These are phyloP conservation scores for Saturnispora sanitii DNA, from an alignment of 805 yeast genomes.

Conservation along the genomic window DNA sequence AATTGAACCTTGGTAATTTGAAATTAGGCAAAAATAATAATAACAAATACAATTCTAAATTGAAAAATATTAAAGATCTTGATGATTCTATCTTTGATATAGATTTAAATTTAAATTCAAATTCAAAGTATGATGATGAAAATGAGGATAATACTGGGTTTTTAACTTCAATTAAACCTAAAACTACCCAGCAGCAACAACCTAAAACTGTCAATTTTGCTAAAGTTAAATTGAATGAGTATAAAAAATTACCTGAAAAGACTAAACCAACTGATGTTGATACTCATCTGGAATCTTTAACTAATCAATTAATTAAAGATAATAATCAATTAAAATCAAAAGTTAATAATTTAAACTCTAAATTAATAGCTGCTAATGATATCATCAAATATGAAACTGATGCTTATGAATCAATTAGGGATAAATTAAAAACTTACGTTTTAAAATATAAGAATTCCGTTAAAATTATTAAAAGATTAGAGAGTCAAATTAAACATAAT, in stretches of 20 bases:
- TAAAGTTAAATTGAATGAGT: slow-evolving; percentile 3
- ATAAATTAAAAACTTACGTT: slow-evolving; percentile 14
- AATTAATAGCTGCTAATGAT: slow-evolving; percentile 19
- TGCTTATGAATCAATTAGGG: slow-evolving; percentile 9
- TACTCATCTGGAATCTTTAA: slow-evolving; percentile 10
- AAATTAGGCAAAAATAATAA: slow-evolving; percentile 7
- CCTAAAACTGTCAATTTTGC: slow-evolving; percentile 4
- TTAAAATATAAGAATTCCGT: slow-evolving; percentile 7
- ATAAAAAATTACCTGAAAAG: slow-evolving; percentile 4
- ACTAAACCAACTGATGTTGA: slow-evolving; percentile 10
- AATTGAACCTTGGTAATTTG: slow-evolving; percentile 18
- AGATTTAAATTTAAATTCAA: slow-evolving; percentile 1
- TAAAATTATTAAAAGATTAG: not conserved
- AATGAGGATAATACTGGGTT: not conserved
- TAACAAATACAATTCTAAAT: slow-evolving; percentile 1
- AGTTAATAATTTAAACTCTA: slow-evolving; percentile 1
- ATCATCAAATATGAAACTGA: slow-evolving; percentile 17
- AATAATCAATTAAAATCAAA: slow-evolving; percentile 4
- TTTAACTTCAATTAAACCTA: no score
- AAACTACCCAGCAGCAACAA: no score
- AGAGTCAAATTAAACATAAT: not conserved
- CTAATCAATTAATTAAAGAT: slow-evolving; percentile 3
- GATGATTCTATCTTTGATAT: not conserved
- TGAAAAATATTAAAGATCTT: no score
- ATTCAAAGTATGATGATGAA: slow-evolving; percentile 2